phyloP scores from a whole-genome alignment of 1,284 basidiomycete genomes.

The Sphaerobolus stellatus region DNA sequence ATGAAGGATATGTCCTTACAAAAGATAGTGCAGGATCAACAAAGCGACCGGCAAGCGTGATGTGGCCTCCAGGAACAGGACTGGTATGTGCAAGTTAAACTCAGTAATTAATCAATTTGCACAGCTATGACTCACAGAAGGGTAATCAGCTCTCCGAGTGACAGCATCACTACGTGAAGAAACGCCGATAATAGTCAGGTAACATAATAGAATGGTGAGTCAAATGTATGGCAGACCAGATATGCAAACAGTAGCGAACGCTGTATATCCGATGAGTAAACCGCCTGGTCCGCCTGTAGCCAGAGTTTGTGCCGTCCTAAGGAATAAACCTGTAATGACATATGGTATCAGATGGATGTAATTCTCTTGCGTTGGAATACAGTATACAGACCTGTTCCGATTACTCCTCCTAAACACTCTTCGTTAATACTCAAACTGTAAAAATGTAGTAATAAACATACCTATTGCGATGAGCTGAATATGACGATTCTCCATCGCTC shows the following conservation, averaged over 20 bases:
- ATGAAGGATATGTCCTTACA: slow-evolving; percentile 14
- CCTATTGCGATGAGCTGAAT: no score
- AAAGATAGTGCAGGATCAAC: slow-evolving; percentile 80
- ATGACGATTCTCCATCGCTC: no score
- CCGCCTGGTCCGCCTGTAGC: slow-evolving; percentile 18
- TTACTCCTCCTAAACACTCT: slow-evolving; percentile 59
- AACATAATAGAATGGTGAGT: slow-evolving; percentile 69
- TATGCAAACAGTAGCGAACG: slow-evolving; percentile 50
- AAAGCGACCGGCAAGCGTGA: slow-evolving; percentile 76
- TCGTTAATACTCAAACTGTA: no score
- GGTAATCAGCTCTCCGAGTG: slow-evolving; percentile 62
- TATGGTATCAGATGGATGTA: slow-evolving; percentile 1
- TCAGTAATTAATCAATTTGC: neutral
- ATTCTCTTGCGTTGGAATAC: slow-evolving; percentile 26
- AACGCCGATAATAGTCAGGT: slow-evolving; percentile 55
- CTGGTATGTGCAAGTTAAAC: neutral
- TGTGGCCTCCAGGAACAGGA: slow-evolving; percentile 58
- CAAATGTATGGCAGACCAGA: slow-evolving; percentile 7
- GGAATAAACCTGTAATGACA: neutral
- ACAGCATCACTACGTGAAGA: slow-evolving; percentile 31
- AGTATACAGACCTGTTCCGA: slow-evolving; percentile 64
- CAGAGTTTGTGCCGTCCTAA: neutral
- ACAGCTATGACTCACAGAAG: slow-evolving; percentile 48
- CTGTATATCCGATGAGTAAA: slow-evolving; percentile 23
- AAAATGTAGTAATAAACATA: no score